Conservation (phyloP, 2,329 filamentous ascomycete genomes). For the Cladorrhinum sp. region DNA sequence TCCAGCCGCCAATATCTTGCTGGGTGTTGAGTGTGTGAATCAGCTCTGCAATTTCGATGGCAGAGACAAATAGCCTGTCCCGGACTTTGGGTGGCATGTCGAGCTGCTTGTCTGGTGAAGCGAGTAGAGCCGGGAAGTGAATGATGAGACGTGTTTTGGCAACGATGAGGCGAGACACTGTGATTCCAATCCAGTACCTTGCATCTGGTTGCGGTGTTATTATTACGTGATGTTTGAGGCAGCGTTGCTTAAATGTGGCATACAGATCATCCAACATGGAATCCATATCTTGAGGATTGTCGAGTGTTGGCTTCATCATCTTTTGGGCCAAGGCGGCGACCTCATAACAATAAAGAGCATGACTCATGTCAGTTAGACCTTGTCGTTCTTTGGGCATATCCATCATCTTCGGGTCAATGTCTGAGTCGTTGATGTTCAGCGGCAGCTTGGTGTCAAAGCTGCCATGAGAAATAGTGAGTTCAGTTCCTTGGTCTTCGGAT, state of each 20-base stretch:
- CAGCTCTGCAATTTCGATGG: conserved; percentile 53
- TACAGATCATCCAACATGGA: conserved; percentile 46
- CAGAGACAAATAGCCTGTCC: conserved; percentile 45
- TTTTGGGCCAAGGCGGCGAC: conserved; percentile 37
- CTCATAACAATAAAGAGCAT: conserved; percentile 38
- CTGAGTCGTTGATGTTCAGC: conserved; percentile 49
- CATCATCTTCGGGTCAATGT: conserved; percentile 45
- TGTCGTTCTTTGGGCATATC: conserved; percentile 46
- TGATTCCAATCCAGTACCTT: conserved; percentile 38
- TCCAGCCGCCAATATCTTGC: conserved; percentile 44
- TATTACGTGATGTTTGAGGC: conserved; percentile 39
- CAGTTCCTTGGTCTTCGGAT: conserved; percentile 47
- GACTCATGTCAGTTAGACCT: conserved; percentile 51
- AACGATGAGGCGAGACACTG: conserved; percentile 62
- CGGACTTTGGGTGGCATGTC: conserved; percentile 39
- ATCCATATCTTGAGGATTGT: conserved; percentile 40
- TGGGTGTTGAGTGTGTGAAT: conserved; percentile 50
- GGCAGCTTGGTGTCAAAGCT: conserved; percentile 48
- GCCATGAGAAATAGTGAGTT: conserved; percentile 41
- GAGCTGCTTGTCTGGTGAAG: conserved; percentile 32
- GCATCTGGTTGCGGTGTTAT: conserved; percentile 26
- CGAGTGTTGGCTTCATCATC: conserved; percentile 35
- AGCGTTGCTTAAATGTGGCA: conserved; percentile 40
- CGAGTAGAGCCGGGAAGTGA: conserved; percentile 68
- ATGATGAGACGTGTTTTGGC: conserved; percentile 76